Percentiles rank a stretch among this genome's conserved stretches.
These are phyloP conservation scores for Trifolium repens DNA, from an alignment of 306 rosid genomes.

Conservation along the genomic window DNA sequence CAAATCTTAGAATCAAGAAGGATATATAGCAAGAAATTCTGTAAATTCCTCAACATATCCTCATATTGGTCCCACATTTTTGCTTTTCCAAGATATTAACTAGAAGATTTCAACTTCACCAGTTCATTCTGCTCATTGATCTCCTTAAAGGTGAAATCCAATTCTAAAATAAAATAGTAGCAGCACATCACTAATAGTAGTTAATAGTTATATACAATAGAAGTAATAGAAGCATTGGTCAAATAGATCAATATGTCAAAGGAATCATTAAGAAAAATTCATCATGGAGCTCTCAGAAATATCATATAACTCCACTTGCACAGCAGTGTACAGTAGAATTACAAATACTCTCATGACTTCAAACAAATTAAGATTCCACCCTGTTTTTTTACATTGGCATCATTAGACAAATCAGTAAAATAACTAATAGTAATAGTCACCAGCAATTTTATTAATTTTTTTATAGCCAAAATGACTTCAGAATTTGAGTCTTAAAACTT, in stretches of 20 bases:
- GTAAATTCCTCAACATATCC: background rate
- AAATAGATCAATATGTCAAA: background rate
- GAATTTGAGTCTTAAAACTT: constrained; percentile 4
- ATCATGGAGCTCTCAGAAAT: constrained; percentile 1
- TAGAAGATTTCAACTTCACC: background rate
- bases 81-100: background rate
- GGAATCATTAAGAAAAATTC: constrained; percentile 28
- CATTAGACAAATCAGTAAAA: constrained; percentile 29
- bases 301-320: constrained; percentile 35
- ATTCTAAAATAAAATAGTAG: background rate
- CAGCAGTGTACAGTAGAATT: constrained; percentile 12
- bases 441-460: constrained; percentile 26
- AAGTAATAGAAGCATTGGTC: background rate
- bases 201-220: background rate
- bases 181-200: background rate
- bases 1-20: background rate
- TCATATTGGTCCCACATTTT: background rate
- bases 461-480: constrained; percentile 33
- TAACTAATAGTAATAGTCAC: constrained; percentile 16
- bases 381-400: constrained; percentile 39
- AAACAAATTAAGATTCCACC: constrained; percentile 28
- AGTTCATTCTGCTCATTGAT: background rate
- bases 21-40: background rate
- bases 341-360: constrained; percentile 23
- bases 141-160: background rate